Base-by-base conservation (phyloP, 2,329 filamentous ascomycete genomes). In the Aotearoamyces nothofagi region DNA sequence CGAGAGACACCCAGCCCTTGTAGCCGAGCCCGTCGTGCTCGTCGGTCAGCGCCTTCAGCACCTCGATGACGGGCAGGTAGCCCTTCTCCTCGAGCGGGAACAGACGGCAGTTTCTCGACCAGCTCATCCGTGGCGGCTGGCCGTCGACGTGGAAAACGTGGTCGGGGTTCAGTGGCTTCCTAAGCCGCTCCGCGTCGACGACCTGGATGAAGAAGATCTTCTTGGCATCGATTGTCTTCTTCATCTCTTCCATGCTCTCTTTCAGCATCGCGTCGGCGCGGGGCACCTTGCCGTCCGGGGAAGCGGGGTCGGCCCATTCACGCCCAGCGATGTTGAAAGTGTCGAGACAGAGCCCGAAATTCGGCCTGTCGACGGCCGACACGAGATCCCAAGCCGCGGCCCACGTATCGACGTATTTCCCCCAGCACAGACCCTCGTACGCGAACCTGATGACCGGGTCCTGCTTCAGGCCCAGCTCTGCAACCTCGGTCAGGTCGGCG, bases 181-280 rank as follows among this genome's bases (percentile, higher is more conserved):
- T 42, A 5, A 84, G 58, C 5, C 63, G 57, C 47, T 81, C 76
- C 1, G 70, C 79, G 43, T 86, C 78, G 4, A 79, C 78, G 5
- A 86, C 63, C 45, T 86, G 80, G 2, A 86, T 59, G 41, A 78
- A 80, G 41, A 83, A 80, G 1, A 86, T 60, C 47, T 78, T 81
- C 23, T 54, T 49, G 2, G 67, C 57, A 35, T 81, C 67, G 5
- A 83, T 29, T 4, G 23, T 35, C 12, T 34, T 30, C 5, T 37
- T 32, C 22, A 42, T 25, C 14, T 34, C 26, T 14, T 26, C 33
- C 20, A 41, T 20, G 13, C 33, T 38, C 25, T 55, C 53, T 5
- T 51, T 47, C 2, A 78, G 58, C 1, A 60, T 63, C 4, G 55
- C 51, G 3, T 46, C 38, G 3, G 44, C 44, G 30, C 44, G 33